Base-by-base conservation (phyloP, 1,284 basidiomycete genomes). In the Melampsora americana region DNA sequence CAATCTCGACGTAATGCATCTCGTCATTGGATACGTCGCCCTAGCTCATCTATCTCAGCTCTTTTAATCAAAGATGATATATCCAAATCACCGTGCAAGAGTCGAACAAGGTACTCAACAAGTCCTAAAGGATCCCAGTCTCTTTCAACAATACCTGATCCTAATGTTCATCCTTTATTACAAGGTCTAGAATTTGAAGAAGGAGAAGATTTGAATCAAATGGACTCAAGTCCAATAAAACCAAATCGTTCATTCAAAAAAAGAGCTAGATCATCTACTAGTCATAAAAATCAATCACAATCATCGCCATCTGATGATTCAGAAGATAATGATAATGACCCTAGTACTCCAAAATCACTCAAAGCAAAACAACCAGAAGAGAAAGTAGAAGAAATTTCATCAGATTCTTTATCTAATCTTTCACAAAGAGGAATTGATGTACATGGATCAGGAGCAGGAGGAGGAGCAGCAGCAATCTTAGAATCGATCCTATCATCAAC, bases 381-480 rank as follows among this genome's bases (percentile, higher is more conserved):
- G 1, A 42, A 42, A 42, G 39, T 9, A 12, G 39, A 42, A 1
- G 1, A 12, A 1, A 1, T 30, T 35, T n/a, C 28, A n/a, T 32
- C 20, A 9, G 16, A 2, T 64, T 26, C 61, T 26, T 39, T 11
- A n/a, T 2, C 5, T n/a, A 2, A 35, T 5, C 61, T 39, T 30
- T 23, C 30, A 30, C 6, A 4, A 32, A 64, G 7, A 23, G 20
- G 20, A 9, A 46, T 72, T 32, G 70, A 72, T 44, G 62, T 72
- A n/a, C 70, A 72, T 42, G 70, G 61, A 4, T 42, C 70, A 35
- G 70, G 70, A 30, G 70, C 70, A 46, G 70, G 70, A 18, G 70
- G 70, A 46, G 70, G 70, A 39, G 70, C 70, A 72, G 70, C 70
- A 32, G 42, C 70, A 4, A 50, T 72, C 30, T 48, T 72, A n/a